phyloP scores from a whole-genome alignment of 2,329 filamentous ascomycete genomes.

The Nemania sp. region DNA sequence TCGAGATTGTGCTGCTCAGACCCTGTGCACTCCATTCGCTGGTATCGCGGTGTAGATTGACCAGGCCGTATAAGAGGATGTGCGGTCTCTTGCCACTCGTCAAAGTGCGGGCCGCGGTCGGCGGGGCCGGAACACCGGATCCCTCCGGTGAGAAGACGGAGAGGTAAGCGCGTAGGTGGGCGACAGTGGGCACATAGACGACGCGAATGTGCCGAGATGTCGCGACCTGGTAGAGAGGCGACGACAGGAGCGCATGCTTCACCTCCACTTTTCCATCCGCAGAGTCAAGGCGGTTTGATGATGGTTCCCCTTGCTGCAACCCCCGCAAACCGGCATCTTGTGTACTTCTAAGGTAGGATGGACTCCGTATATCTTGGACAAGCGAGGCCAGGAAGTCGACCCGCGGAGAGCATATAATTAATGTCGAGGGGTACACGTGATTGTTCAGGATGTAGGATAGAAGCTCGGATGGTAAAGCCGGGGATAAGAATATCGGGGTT shows the following conservation, averaged over 20 bases:
- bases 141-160: constrained; percentile 54
- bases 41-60: constrained; percentile 68
- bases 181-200: constrained; percentile 74
- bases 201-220: constrained; percentile 71
- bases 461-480: constrained; percentile 62
- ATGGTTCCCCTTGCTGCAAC: constrained; percentile 7
- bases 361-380: constrained; percentile 48
- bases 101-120: not conserved
- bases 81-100: constrained; percentile 41
- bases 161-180: constrained; percentile 77
- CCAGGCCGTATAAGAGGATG: constrained; percentile 67
- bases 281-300: constrained; percentile 5
- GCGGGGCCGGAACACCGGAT: constrained; percentile 45
- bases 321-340: constrained; percentile 23
- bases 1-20: constrained; percentile 64
- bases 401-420: constrained; percentile 72
- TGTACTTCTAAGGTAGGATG: constrained; percentile 9
- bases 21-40: constrained; percentile 79
- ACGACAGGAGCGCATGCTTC: constrained; percentile 56
- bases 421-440: constrained; percentile 61
- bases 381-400: constrained; percentile 68
- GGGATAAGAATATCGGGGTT: constrained; percentile 50
- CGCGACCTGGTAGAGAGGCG: constrained; percentile 71
- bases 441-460: constrained; percentile 66
- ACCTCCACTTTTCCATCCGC: not conserved